A percentile compares a stretch with the other conserved stretches of the same genome.
Evolutionary conservation across 2,329 filamentous ascomycete species (phyloP).

Genomic region (Zymoseptoria tritici): DNA sequence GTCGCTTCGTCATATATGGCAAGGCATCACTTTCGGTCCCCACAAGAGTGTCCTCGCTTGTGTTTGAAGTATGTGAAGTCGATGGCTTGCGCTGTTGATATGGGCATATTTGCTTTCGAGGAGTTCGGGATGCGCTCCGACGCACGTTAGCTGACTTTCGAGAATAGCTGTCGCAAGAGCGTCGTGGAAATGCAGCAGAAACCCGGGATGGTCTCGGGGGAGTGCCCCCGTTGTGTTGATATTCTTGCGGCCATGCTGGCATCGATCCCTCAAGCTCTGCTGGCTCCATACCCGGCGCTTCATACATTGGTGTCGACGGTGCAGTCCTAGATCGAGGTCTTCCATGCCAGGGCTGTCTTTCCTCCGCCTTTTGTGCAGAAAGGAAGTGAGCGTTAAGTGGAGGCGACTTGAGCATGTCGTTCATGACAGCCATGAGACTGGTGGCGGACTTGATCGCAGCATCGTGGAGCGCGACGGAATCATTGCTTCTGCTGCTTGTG

Average conservation of each 20-base stretch:
- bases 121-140: not conserved
- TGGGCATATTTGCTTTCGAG: not conserved
- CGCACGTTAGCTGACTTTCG: constrained; percentile 1
- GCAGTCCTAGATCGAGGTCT: constrained; percentile 36
- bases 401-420: constrained; percentile 38
- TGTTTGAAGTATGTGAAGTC: not conserved
- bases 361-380: constrained; percentile 20
- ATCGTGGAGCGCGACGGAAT: constrained; percentile 24
- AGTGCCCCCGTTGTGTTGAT: not conserved
- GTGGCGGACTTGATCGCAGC: constrained; percentile 28
- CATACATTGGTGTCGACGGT: constrained; percentile 31
- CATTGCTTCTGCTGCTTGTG: constrained; percentile 12
- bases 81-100: not conserved
- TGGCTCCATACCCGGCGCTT: constrained; percentile 17
- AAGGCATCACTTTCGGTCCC: not conserved
- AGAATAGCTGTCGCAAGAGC: constrained; percentile 4
- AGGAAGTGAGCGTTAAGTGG: constrained; percentile 27
- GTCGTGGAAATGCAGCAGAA: not conserved
- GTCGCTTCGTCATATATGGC: not conserved
- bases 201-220: not conserved
- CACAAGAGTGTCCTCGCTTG: constrained; percentile 5
- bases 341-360: constrained; percentile 31
- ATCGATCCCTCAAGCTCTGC: constrained; percentile 25
- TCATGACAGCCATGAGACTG: constrained; percentile 34
- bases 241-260: constrained; percentile 2